These are phyloP conservation scores for Nakataea oryzae DNA, from an alignment of 2,329 filamentous ascomycete species.

Conservation along the genomic window DNA sequence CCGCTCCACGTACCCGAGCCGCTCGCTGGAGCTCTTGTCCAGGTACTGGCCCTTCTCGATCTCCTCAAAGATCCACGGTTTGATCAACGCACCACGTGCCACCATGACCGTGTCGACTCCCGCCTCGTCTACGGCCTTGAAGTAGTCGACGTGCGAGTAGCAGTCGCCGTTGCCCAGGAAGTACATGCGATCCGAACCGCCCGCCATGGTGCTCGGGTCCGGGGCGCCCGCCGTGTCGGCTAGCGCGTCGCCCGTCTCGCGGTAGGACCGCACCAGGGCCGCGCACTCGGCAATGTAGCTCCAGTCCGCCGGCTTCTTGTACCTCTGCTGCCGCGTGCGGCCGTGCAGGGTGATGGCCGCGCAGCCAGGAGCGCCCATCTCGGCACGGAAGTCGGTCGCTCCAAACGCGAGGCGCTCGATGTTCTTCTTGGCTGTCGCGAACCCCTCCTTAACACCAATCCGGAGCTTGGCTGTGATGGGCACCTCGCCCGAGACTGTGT, in stretches of 20 bases:
- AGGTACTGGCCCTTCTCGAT: slow-evolving; percentile 87
- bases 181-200: slow-evolving; percentile 56
- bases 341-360: slow-evolving; percentile 96
- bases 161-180: slow-evolving; percentile 97
- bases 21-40: slow-evolving; percentile 85
- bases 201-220: slow-evolving; percentile 62
- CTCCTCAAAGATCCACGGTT: slow-evolving; percentile 98
- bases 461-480: slow-evolving; percentile 93
- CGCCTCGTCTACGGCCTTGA: slow-evolving; percentile 62
- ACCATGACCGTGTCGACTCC: slow-evolving; percentile 94
- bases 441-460: slow-evolving; percentile 73
- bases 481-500: slow-evolving; percentile 77
- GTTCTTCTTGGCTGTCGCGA: slow-evolving; percentile 70
- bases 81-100: slow-evolving; percentile 89
- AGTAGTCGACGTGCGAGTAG: slow-evolving; percentile 86
- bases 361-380: slow-evolving; percentile 68
- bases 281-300: slow-evolving; percentile 85
- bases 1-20: slow-evolving; percentile 75
- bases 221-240: slow-evolving; percentile 70
- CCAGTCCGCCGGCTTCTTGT: slow-evolving; percentile 91
- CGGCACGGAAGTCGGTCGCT: slow-evolving; percentile 57
- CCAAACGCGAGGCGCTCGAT: slow-evolving; percentile 78
- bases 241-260: slow-evolving; percentile 52
- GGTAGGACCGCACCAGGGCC: slow-evolving; percentile 71
- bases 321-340: slow-evolving; percentile 85